Evolutionary conservation across 108 stramenopile species (phyloP).

Genomic region (Cyclotella baltica): DNA sequence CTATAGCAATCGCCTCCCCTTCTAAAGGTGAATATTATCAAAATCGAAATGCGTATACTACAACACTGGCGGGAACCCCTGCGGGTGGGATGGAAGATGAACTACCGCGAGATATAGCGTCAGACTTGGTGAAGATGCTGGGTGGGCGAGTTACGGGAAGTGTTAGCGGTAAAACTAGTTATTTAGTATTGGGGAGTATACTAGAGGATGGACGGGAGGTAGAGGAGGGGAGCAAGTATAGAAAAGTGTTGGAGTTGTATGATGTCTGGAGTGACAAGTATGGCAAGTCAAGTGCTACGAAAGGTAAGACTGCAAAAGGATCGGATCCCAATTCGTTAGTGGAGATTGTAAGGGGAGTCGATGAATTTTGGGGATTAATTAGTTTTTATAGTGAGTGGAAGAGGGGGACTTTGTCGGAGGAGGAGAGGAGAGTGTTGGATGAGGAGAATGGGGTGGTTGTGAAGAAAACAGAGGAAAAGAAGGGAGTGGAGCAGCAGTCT

Average conservation of each 20-base stretch:
- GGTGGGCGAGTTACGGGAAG: slow-evolving; percentile 84
- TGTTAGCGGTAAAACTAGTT: slow-evolving; percentile 88
- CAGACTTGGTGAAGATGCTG: slow-evolving; percentile 76
- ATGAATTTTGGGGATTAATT: slow-evolving; percentile 68
- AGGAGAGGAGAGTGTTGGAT: slow-evolving; percentile 18
- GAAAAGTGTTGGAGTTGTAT: slow-evolving; percentile 60
- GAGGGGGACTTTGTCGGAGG: slow-evolving; percentile 31
- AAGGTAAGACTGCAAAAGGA: slow-evolving; percentile 16
- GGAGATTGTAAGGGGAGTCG: slow-evolving; percentile 58
- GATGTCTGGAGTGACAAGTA: slow-evolving; percentile 39
- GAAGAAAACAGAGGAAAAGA: slow-evolving; percentile 7
- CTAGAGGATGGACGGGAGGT: slow-evolving; percentile 94
- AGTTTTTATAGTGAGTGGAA: slow-evolving; percentile 65
- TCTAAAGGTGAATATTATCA: slow-evolving; percentile 36
- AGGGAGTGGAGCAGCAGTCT: slow-evolving; percentile 19
- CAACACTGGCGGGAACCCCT: background rate
- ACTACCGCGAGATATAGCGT: slow-evolving; percentile 66
- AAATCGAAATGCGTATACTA: slow-evolving; percentile 24
- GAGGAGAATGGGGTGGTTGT: background rate
- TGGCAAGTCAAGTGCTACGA: slow-evolving; percentile 16
- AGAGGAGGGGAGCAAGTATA: slow-evolving; percentile 84
- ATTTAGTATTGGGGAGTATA: slow-evolving; percentile 80
- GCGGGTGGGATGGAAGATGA: slow-evolving; percentile 16
- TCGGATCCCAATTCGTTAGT: slow-evolving; percentile 48
- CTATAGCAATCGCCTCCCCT: slow-evolving; percentile 9